Base-by-base conservation (phyloP, 495 filamentous ascomycete genomes). In the Extremus antarcticus region DNA sequence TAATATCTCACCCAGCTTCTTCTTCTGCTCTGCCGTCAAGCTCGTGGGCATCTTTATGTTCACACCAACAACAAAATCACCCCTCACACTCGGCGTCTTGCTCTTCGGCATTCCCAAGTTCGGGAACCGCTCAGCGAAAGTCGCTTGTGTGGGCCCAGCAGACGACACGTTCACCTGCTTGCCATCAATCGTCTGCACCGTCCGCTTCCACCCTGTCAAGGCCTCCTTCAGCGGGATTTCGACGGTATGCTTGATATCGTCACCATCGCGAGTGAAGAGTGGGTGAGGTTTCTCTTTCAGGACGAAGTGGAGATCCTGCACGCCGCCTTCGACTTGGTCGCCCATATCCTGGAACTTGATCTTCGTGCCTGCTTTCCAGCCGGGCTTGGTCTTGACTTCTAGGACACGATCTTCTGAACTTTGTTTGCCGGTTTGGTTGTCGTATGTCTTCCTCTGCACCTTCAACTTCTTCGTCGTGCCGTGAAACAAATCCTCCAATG, bases 271-370 rank as follows among this genome's bases (percentile, higher is more conserved):
- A 51, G 75, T 82, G 74, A 87, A 95, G 52, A 83, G 72, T 0
- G 86, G 80, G 63, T 97, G 88, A 24, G 79, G 73, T 84, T 91
- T 90, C 88, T 96, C 90, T 64, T 86, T 83, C 9, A 98, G 81
- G 48, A 97, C 83, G 61, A 98, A 89, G 67, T 95, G 90, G 43
- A 98, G 68, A 71, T 98, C 94, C 70, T 98, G 94, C 53, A 88
- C 85, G n/a, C 90, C 90, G 25, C 94, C 92, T 66, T 97, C 92
- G 59, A 94, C 90, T 66, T 96, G 90, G 69, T 97, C 94, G 1
- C 94, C 92, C 25, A 97, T 87, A 25, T 90, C 88, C 69, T 87
- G 85, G 65, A 94, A 98, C 72, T 95, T 94, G 62, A 98, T 94
- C 77, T 96, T 98, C 57, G 88, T 92, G 21, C 92, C 92, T 55